phyloP scores from a whole-genome alignment of 1,284 basidiomycete species.

The Microbotryomycetes sp. region DNA sequence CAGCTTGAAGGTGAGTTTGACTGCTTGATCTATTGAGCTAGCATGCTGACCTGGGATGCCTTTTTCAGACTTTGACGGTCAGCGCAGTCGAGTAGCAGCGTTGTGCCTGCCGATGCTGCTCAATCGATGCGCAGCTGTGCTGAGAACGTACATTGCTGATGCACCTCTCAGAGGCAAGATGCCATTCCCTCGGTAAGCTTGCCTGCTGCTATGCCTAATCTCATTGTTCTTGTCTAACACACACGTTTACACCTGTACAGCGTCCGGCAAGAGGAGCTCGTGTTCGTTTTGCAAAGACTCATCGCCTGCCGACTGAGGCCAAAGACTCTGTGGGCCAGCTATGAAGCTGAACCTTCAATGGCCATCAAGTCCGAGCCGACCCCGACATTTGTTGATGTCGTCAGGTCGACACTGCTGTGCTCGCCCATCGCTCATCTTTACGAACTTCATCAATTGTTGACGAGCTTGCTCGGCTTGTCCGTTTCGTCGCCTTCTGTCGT shows the following conservation, averaged over 20 bases:
- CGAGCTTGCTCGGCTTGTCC: constrained; percentile 50
- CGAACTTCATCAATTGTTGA: constrained; percentile 68
- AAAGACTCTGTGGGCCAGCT: constrained; percentile 61
- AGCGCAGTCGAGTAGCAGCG: constrained; percentile 59
- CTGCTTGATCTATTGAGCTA: neutral
- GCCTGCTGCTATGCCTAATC: constrained; percentile 1
- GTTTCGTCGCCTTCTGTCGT: constrained; percentile 2
- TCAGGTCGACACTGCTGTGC: constrained; percentile 60
- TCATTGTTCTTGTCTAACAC: constrained; percentile 16
- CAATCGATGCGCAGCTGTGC: constrained; percentile 58
- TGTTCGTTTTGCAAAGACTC: constrained; percentile 74
- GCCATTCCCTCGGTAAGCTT: constrained; percentile 67
- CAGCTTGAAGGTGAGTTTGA: constrained; percentile 50
- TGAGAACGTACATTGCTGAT: constrained; percentile 72
- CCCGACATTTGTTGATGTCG: constrained; percentile 48
- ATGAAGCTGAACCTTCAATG: constrained; percentile 51
- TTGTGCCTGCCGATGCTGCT: constrained; percentile 63
- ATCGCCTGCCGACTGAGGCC: constrained; percentile 60
- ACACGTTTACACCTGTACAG: constrained; percentile 46
- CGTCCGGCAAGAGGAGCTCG: constrained; percentile 77
- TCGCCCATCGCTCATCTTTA: constrained; percentile 73
- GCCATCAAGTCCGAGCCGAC: constrained; percentile 45
- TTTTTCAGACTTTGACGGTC: constrained; percentile 50
- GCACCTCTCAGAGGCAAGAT: constrained; percentile 68
- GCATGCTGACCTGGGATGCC: neutral